phyloP scores from a whole-genome alignment of 257 asterid genomes.

The Fraxinus quadrangulata region DNA sequence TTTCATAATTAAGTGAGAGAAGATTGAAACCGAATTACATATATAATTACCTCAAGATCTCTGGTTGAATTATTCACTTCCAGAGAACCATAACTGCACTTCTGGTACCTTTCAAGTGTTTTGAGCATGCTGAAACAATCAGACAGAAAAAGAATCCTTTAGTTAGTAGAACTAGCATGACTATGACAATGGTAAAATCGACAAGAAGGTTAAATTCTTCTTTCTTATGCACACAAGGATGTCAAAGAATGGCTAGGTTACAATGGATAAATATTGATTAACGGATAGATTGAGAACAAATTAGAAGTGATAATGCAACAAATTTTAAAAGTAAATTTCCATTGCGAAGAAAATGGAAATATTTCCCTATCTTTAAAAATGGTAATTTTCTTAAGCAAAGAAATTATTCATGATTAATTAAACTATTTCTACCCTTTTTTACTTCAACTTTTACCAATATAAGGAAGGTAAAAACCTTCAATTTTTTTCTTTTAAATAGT shows the following conservation, averaged over 20 bases:
- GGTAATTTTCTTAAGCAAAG: neutral
- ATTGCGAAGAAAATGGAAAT: neutral
- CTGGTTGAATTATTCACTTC: slow-evolving; percentile 66
- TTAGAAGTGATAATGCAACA: too few species aligned
- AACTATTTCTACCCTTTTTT: neutral
- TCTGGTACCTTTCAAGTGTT: slow-evolving; percentile 92
- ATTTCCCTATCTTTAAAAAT: neutral
- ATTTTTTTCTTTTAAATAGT: too few species aligned
- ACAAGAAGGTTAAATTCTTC: too few species aligned
- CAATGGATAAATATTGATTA: neutral
- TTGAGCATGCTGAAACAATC: slow-evolving; percentile 66
- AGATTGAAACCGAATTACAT: neutral
- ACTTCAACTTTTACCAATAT: neutral
- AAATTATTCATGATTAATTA: neutral
- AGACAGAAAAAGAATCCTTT: neutral
- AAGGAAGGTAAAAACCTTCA: neutral
- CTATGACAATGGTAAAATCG: neutral
- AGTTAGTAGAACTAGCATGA: neutral
- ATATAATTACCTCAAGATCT: slow-evolving; percentile 59
- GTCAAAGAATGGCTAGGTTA: neutral
- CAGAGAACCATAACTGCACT: slow-evolving; percentile 78
- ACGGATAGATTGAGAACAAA: too few species aligned
- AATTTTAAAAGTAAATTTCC: neutral
- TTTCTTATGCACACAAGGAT: neutral
- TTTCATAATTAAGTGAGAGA: neutral